Evolutionary conservation across 2,329 filamentous ascomycete genomes (phyloP), one percentile per base, ranked within the genome.

Genomic region (Westerdykella sp.): DNA sequence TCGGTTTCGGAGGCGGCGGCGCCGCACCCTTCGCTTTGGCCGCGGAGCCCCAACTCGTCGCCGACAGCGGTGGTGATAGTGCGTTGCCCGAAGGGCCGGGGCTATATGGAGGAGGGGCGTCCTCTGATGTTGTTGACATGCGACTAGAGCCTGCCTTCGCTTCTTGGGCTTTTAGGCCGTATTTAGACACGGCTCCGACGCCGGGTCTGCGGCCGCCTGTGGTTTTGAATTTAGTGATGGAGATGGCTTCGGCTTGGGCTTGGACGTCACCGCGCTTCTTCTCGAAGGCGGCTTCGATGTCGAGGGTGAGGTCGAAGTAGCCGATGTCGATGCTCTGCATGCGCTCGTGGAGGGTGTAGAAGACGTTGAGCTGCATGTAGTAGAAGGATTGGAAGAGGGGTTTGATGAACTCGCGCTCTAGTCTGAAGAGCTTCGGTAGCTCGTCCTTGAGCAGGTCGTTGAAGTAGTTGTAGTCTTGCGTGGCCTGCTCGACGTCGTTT

Each of bases 281-380:
- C 59, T 86, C 75, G 66, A 95, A 98, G 11, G 88, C 90, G 51
- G 91, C 91, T 66, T 96, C 88, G 35, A 98, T 84, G 59, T 95
- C 90, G 25, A 87, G 77, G 1, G 85, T 87, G 40, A 98, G 78
- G 67, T 98, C 87, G 68, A 98, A 98, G 71, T 98, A 98, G 48
- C 89, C 89, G 63, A 98, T 98, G 62, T 97, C 90, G 66, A 94
- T 89, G 54, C 79, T 82, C 72, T 98, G 93, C 93, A 98, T 98
- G 70, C 84, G 88, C 70, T 97, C 91, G 67, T 98, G 93, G 42
- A 98, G 76, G 1, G 93, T 98, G 70, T 98, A 98, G 69, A 97
- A 98, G 53, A 98, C 87, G 69, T 98, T 98, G 53, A 98, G 80
- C 69, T 98, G 93, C 93, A 98, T 98, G 75, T 97, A 98, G 72